Evolutionary conservation across 108 stramenopile species (phyloP).

Genomic region (Nitzschia putrida): DNA sequence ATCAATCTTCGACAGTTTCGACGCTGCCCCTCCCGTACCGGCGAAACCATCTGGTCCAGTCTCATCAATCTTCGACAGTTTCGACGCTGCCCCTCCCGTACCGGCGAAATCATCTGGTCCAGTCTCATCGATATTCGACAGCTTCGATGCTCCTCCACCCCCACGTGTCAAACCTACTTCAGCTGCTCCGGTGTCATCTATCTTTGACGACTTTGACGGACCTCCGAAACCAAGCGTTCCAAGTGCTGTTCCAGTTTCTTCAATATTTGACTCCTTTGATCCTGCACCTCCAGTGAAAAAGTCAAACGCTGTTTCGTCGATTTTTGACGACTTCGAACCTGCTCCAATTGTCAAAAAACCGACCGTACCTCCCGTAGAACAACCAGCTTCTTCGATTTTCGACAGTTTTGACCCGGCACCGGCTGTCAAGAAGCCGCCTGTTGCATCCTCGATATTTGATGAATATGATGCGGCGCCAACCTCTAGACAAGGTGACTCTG

Average conservation of each 20-base stretch:
- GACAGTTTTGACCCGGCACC: constrained; percentile 38
- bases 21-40: constrained; percentile 31
- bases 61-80: constrained; percentile 52
- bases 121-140: constrained; percentile 54
- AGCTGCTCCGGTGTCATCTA: constrained; percentile 40
- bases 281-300: background rate
- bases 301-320: constrained; percentile 9
- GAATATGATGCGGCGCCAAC: too few relatives aligned
- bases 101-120: background rate
- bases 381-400: constrained; percentile 52
- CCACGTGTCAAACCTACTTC: background rate
- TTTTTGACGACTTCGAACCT: constrained; percentile 60
- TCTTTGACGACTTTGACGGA: constrained; percentile 49
- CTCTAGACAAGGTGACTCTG: background rate
- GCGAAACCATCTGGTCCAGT: constrained; percentile 3
- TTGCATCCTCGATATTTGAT: too few relatives aligned
- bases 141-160: constrained; percentile 37
- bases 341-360: constrained; percentile 9
- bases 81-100: constrained; percentile 41
- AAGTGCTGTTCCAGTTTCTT: constrained; percentile 27
- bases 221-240: constrained; percentile 29
- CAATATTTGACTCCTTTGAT: constrained; percentile 62
- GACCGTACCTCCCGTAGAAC: background rate
- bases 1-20: constrained; percentile 73
- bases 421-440: too few relatives aligned